Evolutionary conservation across 2,329 filamentous ascomycete species (phyloP).

Genomic region (Phyllosticta paracitricarpa): DNA sequence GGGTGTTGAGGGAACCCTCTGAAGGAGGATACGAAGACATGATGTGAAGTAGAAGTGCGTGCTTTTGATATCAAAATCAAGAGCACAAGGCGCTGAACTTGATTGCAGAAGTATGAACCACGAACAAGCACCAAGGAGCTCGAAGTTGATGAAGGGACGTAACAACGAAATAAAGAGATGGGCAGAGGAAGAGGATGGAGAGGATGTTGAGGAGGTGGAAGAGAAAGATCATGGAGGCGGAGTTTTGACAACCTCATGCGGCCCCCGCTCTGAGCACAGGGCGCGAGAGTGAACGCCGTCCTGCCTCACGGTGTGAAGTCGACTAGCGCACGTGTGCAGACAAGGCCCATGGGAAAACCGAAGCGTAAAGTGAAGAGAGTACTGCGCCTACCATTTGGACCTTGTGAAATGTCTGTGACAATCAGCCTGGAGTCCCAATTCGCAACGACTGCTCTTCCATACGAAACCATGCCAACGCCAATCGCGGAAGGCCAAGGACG

Average conservation of each 20-base stretch:
- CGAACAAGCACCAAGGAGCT: not conserved
- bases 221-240: not conserved
- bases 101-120: not conserved
- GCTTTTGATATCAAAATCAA: not conserved
- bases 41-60: not conserved
- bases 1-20: not conserved
- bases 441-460: not conserved
- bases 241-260: not conserved
- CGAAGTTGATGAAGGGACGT: not conserved
- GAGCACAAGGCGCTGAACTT: not conserved
- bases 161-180: not conserved
- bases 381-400: slow-evolving; percentile 60
- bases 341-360: slow-evolving; percentile 3
- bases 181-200: not conserved
- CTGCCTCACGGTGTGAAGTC: not conserved
- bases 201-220: slow-evolving; percentile 13
- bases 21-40: not conserved
- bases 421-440: not conserved
- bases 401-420: slow-evolving; percentile 54
- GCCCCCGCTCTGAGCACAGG: not conserved
- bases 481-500: not conserved
- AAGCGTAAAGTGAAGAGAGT: slow-evolving; percentile 10
- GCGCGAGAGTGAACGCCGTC: not conserved
- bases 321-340: not conserved
- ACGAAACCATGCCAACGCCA: not conserved